These are phyloP conservation scores for Annulohypoxylon nitens DNA, from an alignment of 495 filamentous ascomycete species.

Conservation along the genomic window DNA sequence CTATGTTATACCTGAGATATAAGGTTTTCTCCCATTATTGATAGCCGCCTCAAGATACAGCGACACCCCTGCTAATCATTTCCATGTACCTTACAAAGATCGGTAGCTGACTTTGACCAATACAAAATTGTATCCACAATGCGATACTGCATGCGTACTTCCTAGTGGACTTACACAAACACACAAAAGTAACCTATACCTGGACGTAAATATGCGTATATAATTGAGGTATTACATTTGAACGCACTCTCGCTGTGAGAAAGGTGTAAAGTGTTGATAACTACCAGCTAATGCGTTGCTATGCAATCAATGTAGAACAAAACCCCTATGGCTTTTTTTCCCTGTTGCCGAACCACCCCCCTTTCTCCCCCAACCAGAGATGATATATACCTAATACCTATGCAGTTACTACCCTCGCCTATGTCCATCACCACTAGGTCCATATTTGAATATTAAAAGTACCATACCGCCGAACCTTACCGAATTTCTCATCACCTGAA, in stretches of 20 bases:
- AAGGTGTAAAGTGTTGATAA: slow-evolving; percentile 25
- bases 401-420: slow-evolving; percentile 4
- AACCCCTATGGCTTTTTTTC: slow-evolving; percentile 1
- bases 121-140: too few species aligned
- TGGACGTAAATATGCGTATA: neutral
- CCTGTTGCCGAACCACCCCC: slow-evolving; percentile 3
- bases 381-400: slow-evolving; percentile 22
- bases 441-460: neutral
- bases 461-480: neutral
- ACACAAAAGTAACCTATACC: neutral
- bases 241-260: neutral
- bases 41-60: too few species aligned
- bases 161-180: too few species aligned
- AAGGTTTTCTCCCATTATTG: too few species aligned
- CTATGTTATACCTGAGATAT: too few species aligned
- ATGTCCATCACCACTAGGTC: neutral
- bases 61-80: too few species aligned
- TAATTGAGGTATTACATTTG: too few species aligned
- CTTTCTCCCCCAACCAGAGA: slow-evolving; percentile 5
- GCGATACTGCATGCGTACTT: too few species aligned
- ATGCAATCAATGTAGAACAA: slow-evolving; percentile 42
- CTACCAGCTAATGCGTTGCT: slow-evolving; percentile 40
- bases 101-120: too few species aligned
- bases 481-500: neutral
- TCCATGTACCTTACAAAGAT: too few species aligned